Evolutionary conservation across 257 asterid genomes (phyloP), one percentile per base, ranked within the genome.

Genomic region (Solanum pennellii): DNA sequence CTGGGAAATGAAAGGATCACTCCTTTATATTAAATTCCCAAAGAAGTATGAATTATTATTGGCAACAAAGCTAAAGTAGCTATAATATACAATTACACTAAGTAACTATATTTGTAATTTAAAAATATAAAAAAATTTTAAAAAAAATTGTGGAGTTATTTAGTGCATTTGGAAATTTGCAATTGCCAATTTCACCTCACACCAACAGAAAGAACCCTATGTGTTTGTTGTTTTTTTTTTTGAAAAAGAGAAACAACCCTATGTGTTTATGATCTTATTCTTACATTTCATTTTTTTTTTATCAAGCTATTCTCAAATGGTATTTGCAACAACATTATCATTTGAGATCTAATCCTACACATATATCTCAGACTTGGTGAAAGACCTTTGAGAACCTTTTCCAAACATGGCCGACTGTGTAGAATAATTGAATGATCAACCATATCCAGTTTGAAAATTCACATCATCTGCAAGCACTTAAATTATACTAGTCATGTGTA

Each of bases 61-160:
- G 12, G 79, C 44, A 35, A n/a, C 4, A 13, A 72, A 72, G 42
- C 79, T 72, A 16, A 71, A 71, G 77, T 33, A 31, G 77, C 7
- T 33, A 16, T 41, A 71, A n/a, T 42, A 31, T 71, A 9, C 8
- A 65, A 27, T 1, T 20, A 68, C 5, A 25, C 37, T 69, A 68
- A 68, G 11, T 7, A 31, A 69, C 6, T 15, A 31, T 3, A 20
- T 15, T 71, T 15, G 20, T 14, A 15, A 69, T 56, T 18, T 56
- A 0, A 56, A 37, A 29, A 12, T 12, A 29, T 31, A 18, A 1
- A 15, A 15, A 4, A 0, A 5, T 49, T 49, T 49, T 15, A 0
- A 29, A 62, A 14, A 27, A 37, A 7, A 29, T 7, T 69, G 42
- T 69, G 41, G 42, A 15, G 42, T 69, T 68, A 68, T 27, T 69